Evolutionary conservation across 2,329 filamentous ascomycete species (phyloP), one percentile per base, ranked within the genome.

Genomic region (Didymella keratinophila): DNA sequence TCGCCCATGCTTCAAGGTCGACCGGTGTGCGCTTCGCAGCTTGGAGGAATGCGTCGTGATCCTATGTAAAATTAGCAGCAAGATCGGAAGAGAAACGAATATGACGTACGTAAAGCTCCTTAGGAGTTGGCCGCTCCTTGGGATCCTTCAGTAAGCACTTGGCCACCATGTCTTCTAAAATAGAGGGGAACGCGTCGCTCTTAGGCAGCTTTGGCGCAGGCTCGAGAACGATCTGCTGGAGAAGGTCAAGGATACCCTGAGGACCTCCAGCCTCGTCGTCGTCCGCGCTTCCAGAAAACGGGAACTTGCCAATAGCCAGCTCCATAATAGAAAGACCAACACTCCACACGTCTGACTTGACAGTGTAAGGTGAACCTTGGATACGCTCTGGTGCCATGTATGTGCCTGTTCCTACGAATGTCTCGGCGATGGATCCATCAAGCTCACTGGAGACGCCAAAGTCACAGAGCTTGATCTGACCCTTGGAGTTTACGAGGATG

Each of bases 311-410:
- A 73, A 99, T 97, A 32, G 95, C 95, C 67, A 99, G 81, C 78
- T 99, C 95, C 93, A 99, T 98, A 62, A 99, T 88, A 0, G 89
- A 90, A 66, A 99, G 82, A 30, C 95, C 95, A 63, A 97, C 96
- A 84, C 93, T 97, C 95, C 95, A 99, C 4, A 99, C 95, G 76
- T 99, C 95, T 12, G 93, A 97, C 78, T 97, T 97, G 71, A 99
- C 94, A 0, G 94, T 97, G 79, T 99, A 99, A 70, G 92, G 93
- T 64, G 95, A 93, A 62, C 95, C 95, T 76, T 98, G 93, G 67
- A 99, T 99, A 77, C 95, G 88, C 81, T 99, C 95, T 0, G 95
- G 95, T 0, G 95, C 95, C 95, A 99, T 99, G 82, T 99, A 99
- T 55, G 95, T 99, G 36, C 95, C 97, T 1, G 95, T 99, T 52